Conservation (phyloP, 176 grass and related monocot species). For the Hyparrhenia diplandra region DNA sequence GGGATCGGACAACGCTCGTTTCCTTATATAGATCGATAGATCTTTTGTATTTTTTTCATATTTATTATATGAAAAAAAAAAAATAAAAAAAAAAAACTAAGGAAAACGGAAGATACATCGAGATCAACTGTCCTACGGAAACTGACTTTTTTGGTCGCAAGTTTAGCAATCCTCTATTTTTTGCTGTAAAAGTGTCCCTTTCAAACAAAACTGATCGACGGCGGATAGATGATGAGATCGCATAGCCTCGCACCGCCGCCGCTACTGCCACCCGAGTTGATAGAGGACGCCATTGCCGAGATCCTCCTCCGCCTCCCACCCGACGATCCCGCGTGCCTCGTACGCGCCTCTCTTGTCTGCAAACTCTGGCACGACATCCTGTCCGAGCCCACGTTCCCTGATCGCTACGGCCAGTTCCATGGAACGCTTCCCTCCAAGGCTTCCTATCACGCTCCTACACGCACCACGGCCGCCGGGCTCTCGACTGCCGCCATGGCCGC, state of each 20-base stretch:
- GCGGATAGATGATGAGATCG: too few species aligned
- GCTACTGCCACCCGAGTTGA: not conserved
- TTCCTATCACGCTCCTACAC: not conserved
- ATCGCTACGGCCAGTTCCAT: constrained; percentile 17
- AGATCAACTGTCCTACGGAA: too few species aligned
- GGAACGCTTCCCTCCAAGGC: not conserved
- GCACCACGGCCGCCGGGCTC: not conserved
- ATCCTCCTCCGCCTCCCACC: constrained; percentile 17
- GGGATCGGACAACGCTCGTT: too few species aligned
- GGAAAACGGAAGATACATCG: too few species aligned
- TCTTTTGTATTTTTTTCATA: too few species aligned
- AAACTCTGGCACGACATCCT: constrained; percentile 1
- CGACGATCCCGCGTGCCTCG: not conserved
- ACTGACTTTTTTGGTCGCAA: too few species aligned
- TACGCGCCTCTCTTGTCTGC: not conserved
- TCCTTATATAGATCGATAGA: too few species aligned
- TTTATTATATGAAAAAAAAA: too few species aligned
- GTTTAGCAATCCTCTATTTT: too few species aligned
- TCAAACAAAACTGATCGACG: too few species aligned
- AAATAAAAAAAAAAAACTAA: too few species aligned
- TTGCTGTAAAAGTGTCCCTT: too few species aligned
- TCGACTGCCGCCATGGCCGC: constrained; percentile 7
- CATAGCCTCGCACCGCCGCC: not conserved
- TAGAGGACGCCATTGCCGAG: not conserved
- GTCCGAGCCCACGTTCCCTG: not conserved